Evolutionary conservation across 768 basidiomycete species (phyloP).

Genomic region (Mycena leptocephala): DNA sequence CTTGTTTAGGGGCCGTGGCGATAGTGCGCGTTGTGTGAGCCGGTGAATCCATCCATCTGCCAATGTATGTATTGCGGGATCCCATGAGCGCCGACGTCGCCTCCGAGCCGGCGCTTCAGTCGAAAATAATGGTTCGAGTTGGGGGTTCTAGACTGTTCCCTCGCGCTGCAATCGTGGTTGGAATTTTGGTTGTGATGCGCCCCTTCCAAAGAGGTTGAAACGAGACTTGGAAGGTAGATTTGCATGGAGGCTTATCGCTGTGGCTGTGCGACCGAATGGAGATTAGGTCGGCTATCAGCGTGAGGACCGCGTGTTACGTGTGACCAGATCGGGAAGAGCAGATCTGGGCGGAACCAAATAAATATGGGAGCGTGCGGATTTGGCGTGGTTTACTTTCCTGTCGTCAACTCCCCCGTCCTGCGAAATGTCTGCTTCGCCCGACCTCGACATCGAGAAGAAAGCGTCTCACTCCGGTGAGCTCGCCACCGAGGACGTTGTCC

Average conservation of each 20-base stretch:
- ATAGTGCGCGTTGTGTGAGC: no score
- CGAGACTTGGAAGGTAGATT: not conserved
- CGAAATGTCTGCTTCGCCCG: conserved; percentile 33
- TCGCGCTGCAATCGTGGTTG: no score
- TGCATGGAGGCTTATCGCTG: conserved; percentile 6
- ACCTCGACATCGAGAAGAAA: conserved; percentile 38
- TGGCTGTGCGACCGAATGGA: conserved; percentile 9
- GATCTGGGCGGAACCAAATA: not conserved
- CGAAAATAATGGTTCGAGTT: no score
- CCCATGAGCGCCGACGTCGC: not conserved
- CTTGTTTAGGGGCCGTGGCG: no score
- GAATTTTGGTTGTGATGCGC: not conserved
- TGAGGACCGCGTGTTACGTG: not conserved
- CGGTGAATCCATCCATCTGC: not conserved
- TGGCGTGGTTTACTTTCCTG: not conserved
- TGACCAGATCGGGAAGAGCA: conserved; percentile 1
- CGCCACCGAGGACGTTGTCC: conserved; percentile 28
- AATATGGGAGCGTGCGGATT: not conserved
- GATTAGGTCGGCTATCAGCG: not conserved
- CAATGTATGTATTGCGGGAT: not conserved
- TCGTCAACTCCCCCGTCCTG: not conserved
- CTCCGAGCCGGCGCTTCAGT: not conserved
- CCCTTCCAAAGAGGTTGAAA: not conserved
- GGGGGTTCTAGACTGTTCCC: no score
- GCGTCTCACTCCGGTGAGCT: conserved; percentile 27